Evolutionary conservation across 1,139 yeast species (phyloP).

Genomic region (Kurtzmaniella quercitrusa): DNA sequence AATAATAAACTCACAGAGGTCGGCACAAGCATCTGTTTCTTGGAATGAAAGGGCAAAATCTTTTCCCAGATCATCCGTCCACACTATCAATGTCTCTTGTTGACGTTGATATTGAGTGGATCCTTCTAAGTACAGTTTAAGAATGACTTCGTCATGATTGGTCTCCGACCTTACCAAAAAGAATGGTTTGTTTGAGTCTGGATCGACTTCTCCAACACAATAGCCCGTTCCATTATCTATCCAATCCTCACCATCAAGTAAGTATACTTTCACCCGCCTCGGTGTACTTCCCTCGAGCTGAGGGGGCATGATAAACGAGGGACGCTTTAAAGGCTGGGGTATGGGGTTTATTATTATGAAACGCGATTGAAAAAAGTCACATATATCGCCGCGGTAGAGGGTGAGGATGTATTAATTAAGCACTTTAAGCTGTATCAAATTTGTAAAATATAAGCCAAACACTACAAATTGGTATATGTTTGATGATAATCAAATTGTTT

Average conservation of each 20-base stretch:
- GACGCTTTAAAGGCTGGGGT: neutral
- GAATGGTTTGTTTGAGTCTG: slow-evolving; percentile 44
- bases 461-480: too few species aligned
- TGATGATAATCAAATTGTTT: too few species aligned
- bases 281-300: slow-evolving; percentile 27
- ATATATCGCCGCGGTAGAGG: too few species aligned
- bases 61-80: slow-evolving; percentile 79
- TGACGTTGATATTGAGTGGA: slow-evolving; percentile 84
- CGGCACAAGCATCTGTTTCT: slow-evolving; percentile 85
- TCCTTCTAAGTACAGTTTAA: slow-evolving; percentile 68
- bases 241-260: slow-evolving; percentile 82
- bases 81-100: slow-evolving; percentile 89
- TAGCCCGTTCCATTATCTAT: slow-evolving; percentile 90
- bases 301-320: slow-evolving; percentile 1
- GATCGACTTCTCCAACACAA: slow-evolving; percentile 66
- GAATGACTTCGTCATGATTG: slow-evolving; percentile 53
- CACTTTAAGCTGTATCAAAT: too few species aligned
- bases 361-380: neutral
- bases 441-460: too few species aligned
- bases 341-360: neutral
- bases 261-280: slow-evolving; percentile 84
- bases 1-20: slow-evolving; percentile 75
- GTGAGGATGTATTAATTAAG: too few species aligned
- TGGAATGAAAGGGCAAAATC: slow-evolving; percentile 92
- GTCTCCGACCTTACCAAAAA: slow-evolving; percentile 73